Conservation (phyloP, 257 asterid genomes). For the Solanum rostratum region DNA sequence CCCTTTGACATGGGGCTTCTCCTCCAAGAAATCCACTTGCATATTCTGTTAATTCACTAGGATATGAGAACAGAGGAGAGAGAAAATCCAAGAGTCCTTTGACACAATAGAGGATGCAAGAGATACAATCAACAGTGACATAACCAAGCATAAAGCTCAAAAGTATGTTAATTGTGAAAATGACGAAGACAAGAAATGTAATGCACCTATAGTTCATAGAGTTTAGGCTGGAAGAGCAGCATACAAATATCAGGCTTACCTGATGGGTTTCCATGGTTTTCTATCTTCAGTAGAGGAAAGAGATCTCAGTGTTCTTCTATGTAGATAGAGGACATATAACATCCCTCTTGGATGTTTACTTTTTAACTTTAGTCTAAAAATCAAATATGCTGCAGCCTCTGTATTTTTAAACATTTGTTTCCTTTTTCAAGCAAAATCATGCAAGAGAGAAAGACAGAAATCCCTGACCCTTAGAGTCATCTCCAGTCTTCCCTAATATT, state of each 20-base stretch:
- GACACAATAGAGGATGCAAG: neutral
- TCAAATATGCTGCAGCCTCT: neutral
- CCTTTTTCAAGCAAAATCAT: neutral
- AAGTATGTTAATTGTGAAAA: neutral
- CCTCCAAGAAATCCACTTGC: slow-evolving; percentile 47
- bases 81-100: neutral
- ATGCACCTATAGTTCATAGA: neutral
- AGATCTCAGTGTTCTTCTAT: neutral
- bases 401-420: neutral
- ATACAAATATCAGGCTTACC: neutral
- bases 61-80: neutral
- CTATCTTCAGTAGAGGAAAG: neutral
- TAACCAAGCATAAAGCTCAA: neutral
- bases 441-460: neutral
- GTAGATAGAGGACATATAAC: neutral
- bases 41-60: slow-evolving; percentile 25
- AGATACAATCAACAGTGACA: neutral
- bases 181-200: neutral
- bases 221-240: neutral
- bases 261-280: neutral
- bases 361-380: neutral
- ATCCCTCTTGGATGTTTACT: neutral
- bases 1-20: slow-evolving; percentile 78
- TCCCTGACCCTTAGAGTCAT: neutral
- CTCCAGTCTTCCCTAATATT: neutral